Percentiles rank a stretch among this genome's conserved stretches.
Conservation (phyloP, 352 stramenopile genomes). For the Phytophthora constricta region DNA sequence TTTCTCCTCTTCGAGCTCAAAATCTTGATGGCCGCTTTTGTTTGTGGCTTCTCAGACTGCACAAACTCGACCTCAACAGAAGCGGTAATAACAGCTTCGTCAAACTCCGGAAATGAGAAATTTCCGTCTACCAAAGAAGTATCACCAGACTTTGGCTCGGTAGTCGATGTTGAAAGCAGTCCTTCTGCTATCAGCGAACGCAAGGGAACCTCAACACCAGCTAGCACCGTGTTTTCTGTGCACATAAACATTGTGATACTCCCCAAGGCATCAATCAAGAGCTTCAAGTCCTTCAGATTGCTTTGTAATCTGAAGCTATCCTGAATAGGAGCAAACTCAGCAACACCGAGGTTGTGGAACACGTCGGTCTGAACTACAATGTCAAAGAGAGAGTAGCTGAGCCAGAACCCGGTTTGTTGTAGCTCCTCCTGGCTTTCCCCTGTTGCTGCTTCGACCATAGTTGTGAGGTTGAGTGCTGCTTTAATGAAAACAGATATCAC, state of each 20-base stretch:
- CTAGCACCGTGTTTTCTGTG: conserved; percentile 67
- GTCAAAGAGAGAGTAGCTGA: conserved; percentile 87
- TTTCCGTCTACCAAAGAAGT: conserved; percentile 35
- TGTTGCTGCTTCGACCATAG: conserved; percentile 35
- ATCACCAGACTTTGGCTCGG: conserved; percentile 8
- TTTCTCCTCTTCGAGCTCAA: background rate
- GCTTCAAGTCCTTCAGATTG: conserved; percentile 51
- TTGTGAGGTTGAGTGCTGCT: conserved; percentile 43
- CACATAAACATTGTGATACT: conserved; percentile 72
- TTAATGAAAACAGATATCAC: conserved; percentile 68
- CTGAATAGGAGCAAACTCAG: conserved; percentile 74
- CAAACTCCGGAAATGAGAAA: conserved; percentile 53
- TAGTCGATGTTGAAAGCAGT: conserved; percentile 5
- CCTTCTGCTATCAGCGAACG: conserved; percentile 36
- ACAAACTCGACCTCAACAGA: conserved; percentile 45
- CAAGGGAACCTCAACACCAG: conserved; percentile 64
- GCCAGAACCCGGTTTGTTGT: conserved; percentile 60
- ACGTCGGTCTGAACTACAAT: conserved; percentile 85
- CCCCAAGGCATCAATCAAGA: conserved; percentile 42
- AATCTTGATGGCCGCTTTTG: background rate
- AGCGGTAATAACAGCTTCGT: conserved; percentile 37
- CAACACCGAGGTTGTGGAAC: conserved; percentile 60
- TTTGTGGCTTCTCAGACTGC: conserved; percentile 5
- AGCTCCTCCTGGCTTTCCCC: conserved; percentile 10
- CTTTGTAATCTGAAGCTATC: conserved; percentile 77